phyloP scores from a whole-genome alignment of 1,139 yeast species.

The Hyphopichia wangnamkhiaoensis region DNA sequence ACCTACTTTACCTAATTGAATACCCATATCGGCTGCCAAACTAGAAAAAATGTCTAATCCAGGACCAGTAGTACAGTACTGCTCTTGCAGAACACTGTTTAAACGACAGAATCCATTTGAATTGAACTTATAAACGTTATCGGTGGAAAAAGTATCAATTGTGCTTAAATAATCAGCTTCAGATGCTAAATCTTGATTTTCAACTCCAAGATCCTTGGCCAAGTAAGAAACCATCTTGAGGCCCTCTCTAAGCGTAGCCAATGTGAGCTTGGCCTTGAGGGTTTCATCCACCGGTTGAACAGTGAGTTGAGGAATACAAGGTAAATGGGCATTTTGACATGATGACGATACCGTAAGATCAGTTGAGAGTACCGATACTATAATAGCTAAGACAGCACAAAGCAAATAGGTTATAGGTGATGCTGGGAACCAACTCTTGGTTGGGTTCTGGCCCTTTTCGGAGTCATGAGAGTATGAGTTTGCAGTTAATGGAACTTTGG shows the following conservation, averaged over 20 bases:
- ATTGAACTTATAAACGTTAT: slow-evolving; percentile 44
- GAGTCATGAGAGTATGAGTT: no score
- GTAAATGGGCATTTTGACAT: background rate
- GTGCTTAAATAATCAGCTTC: slow-evolving; percentile 21
- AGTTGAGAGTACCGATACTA: background rate
- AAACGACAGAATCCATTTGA: slow-evolving; percentile 52
- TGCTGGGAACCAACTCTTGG: no score
- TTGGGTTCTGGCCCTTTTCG: no score
- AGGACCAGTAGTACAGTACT: slow-evolving; percentile 34
- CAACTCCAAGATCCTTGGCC: slow-evolving; percentile 51
- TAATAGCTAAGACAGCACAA: no score
- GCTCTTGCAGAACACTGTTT: slow-evolving; percentile 17
- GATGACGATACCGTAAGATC: background rate
- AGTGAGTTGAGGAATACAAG: slow-evolving; percentile 40
- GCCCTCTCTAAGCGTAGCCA: slow-evolving; percentile 44
- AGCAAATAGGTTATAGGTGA: no score
- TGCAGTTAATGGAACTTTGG: background rate
- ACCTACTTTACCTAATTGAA: slow-evolving; percentile 45
- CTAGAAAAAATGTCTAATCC: slow-evolving; percentile 51
- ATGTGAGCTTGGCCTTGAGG: slow-evolving; percentile 27
- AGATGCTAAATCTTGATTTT: slow-evolving; percentile 23
- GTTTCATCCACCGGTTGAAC: slow-evolving; percentile 40
- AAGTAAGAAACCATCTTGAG: slow-evolving; percentile 54
- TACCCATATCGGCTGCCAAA: slow-evolving; percentile 51
- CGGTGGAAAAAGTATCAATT: slow-evolving; percentile 48